Conservation (phyloP, 2,329 filamentous ascomycete genomes). For the Leptographium lundbergii region DNA sequence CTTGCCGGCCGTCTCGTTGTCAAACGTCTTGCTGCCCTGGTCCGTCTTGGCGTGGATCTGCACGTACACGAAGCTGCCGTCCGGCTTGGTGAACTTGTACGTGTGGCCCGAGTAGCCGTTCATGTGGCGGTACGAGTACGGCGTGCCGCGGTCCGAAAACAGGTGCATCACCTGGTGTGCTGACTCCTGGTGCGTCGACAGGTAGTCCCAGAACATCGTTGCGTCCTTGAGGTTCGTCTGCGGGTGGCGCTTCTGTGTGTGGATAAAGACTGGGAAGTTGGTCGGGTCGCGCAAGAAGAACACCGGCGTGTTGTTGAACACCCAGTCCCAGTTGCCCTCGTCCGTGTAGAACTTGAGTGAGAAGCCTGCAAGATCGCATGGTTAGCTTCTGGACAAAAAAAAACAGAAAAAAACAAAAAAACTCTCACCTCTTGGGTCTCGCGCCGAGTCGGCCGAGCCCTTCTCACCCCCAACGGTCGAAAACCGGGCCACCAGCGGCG, state of each 20-base stretch:
- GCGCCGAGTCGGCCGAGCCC: constrained; percentile 64
- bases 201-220: constrained; percentile 50
- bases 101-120: constrained; percentile 57
- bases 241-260: constrained; percentile 66
- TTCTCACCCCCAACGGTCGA: constrained; percentile 63
- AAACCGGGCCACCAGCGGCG: constrained; percentile 56
- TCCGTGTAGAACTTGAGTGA: constrained; percentile 63
- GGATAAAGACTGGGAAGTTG: constrained; percentile 66
- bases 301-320: constrained; percentile 63
- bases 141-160: constrained; percentile 54
- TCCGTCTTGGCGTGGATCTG: constrained; percentile 53
- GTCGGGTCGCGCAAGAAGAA: constrained; percentile 66
- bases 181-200: constrained; percentile 47
- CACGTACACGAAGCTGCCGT: constrained; percentile 53
- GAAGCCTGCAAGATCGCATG: constrained; percentile 26
- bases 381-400: too few species aligned
- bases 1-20: constrained; percentile 40
- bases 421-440: constrained; percentile 45
- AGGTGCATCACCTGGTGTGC: constrained; percentile 53
- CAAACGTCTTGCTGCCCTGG: constrained; percentile 49
- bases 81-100: constrained; percentile 52
- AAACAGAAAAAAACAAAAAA: too few species aligned
- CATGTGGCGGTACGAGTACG: constrained; percentile 53
- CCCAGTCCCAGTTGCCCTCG: constrained; percentile 62
- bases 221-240: constrained; percentile 57